Evolutionary conservation across 345 rosid genomes (phyloP), one percentile per base, ranked within the genome.

Genomic region (Eucalyptus tenuipes): DNA sequence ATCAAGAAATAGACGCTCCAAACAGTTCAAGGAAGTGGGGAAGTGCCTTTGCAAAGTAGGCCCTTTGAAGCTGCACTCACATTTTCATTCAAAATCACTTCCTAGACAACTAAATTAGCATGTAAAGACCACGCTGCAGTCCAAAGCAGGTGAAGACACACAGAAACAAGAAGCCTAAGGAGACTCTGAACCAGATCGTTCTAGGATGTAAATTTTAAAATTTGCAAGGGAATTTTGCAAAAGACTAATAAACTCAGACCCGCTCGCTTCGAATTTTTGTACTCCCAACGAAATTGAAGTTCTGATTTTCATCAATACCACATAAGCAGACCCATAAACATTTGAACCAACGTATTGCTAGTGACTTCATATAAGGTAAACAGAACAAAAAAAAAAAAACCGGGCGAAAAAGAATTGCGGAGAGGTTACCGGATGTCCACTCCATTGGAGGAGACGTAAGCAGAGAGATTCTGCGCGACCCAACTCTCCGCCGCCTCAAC

Each of bases 401-500:
- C 16, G 4, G 68, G 33, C 0, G 15, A 55, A 5, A 27, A 59
- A 27, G 68, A 59, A 20, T 42, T 18, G 82, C 3, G 47, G 82
- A 37, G 82, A 40, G 25, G 44, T 86, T 86, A 98, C 99, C 99
- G 95, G 95, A 98, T 97, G 91, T 96, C 93, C 89, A 96, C 99
- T 80, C 86, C 92, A 88, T 92, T 93, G 49, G 90, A 88, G 75
- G 90, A 44, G 88, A 98, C 93, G 84, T 98, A 97, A 37, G 91
- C 42, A 68, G 99, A 90, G 89, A 98, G 94, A 93, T 98, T 98
- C 88, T 94, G 93, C 79, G 96, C 87, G 90, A 98, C 99, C 99
- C 99, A 98, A 88, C 94, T 93, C 92, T 95, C 97, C 86, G 99
- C 99, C 37, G 95, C 95, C 92, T 94, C 94, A 82, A 93, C 89